Evolutionary conservation across 306 rosid species (phyloP).

Genomic region (Casuarina glauca): DNA sequence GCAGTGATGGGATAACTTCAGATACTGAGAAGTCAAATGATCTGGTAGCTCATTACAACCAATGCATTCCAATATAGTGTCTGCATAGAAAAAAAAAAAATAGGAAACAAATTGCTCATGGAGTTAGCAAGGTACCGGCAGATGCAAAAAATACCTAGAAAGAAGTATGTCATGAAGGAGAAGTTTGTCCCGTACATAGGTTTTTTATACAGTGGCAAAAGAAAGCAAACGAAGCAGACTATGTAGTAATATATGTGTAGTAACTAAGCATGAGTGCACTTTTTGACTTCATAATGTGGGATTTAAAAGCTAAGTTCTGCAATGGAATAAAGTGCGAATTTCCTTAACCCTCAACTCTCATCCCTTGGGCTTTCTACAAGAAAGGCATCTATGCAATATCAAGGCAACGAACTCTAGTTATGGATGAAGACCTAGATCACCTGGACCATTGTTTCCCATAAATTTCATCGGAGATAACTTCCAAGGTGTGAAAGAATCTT

Average conservation of each 20-base stretch:
- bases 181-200: background rate
- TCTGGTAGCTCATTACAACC: slow-evolving; percentile 42
- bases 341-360: slow-evolving; percentile 3
- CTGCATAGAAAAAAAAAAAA: slow-evolving; percentile 44
- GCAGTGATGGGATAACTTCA: slow-evolving; percentile 63
- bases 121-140: background rate
- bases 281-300: slow-evolving; percentile 17
- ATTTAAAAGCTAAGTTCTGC: slow-evolving; percentile 10
- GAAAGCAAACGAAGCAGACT: background rate
- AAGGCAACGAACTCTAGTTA: background rate
- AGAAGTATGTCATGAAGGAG: background rate
- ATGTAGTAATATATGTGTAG: background rate
- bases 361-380: slow-evolving; percentile 13
- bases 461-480: slow-evolving; percentile 9
- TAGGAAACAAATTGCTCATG: background rate
- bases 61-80: slow-evolving; percentile 40
- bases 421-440: background rate
- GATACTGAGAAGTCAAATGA: slow-evolving; percentile 38
- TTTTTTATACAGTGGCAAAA: background rate
- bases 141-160: background rate
- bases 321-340: background rate
- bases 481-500: background rate
- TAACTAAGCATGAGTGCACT: background rate
- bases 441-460: slow-evolving; percentile 14
- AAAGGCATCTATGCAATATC: slow-evolving; percentile 17